These are phyloP conservation scores for Themeda triandra DNA, from an alignment of 176 grass and related monocot species.

Conservation along the genomic window DNA sequence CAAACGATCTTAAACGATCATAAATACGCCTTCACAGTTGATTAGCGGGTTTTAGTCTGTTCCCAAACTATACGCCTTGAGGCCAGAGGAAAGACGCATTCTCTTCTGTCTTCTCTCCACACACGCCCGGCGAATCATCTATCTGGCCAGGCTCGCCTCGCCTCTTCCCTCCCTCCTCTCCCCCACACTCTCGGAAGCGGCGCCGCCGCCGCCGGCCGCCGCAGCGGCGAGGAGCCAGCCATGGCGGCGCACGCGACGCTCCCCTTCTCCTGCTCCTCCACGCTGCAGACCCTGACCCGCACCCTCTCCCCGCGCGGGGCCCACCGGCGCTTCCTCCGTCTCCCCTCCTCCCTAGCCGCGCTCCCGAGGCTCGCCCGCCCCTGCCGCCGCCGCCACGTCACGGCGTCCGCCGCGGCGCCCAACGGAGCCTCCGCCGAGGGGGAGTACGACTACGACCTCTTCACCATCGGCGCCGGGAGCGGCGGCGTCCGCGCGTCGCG, in stretches of 20 bases:
- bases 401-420: constrained; percentile 24
- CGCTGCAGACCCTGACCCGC: constrained; percentile 48
- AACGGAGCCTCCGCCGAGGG: constrained; percentile 34
- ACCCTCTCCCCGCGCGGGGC: constrained; percentile 30
- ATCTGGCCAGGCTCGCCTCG: constrained; percentile 1
- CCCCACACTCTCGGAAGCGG: constrained; percentile 22
- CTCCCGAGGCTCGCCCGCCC: constrained; percentile 29
- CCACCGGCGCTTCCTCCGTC: constrained; percentile 8
- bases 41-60: fast-evolving
- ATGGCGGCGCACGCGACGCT: constrained; percentile 46
- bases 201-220: neutral
- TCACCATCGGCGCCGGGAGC: constrained; percentile 91
- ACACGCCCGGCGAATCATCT: constrained; percentile 10
- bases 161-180: neutral
- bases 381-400: constrained; percentile 23
- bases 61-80: neutral
- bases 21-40: neutral
- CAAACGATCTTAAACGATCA: fast-evolving
- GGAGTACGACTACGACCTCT: constrained; percentile 84
- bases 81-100: neutral
- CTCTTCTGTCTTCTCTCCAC: constrained; percentile 5
- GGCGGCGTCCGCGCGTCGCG: constrained; percentile 88
- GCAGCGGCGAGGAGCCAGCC: constrained; percentile 3
- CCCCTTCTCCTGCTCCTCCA: constrained; percentile 55
- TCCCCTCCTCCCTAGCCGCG: constrained; percentile 17